These are phyloP conservation scores for Lachnellula subtilissima DNA, from an alignment of 2,329 filamentous ascomycete genomes.

Conservation along the genomic window DNA sequence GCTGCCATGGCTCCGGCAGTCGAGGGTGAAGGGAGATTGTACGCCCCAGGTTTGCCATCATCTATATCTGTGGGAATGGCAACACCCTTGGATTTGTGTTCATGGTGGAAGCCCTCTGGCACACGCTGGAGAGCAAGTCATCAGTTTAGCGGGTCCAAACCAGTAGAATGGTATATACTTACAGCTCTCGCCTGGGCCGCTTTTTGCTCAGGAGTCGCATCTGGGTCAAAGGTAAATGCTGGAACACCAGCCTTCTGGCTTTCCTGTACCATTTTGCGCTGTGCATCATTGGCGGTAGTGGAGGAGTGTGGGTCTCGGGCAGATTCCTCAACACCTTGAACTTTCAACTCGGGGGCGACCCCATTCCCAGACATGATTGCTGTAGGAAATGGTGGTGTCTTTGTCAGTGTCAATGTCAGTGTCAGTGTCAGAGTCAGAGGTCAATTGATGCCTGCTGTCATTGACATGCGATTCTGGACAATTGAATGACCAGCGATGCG, in stretches of 20 bases:
- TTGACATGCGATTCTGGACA: constrained; percentile 6
- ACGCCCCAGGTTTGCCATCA: constrained; percentile 61
- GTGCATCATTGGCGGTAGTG: constrained; percentile 65
- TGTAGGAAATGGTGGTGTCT: constrained; percentile 9
- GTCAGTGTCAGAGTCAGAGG: neutral
- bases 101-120: constrained; percentile 58
- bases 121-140: constrained; percentile 45
- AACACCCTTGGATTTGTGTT: constrained; percentile 57
- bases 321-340: constrained; percentile 74
- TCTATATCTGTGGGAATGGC: constrained; percentile 76
- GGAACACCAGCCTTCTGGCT: constrained; percentile 72
- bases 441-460: constrained; percentile 6
- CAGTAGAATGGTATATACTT: constrained; percentile 35
- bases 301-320: constrained; percentile 65
- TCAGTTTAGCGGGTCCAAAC: neutral
- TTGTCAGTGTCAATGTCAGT: neutral
- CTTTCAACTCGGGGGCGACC: constrained; percentile 64
- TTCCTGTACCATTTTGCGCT: constrained; percentile 70
- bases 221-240: constrained; percentile 81
- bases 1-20: constrained; percentile 63
- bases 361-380: constrained; percentile 23
- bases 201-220: constrained; percentile 81
- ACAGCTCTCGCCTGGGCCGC: constrained; percentile 72
- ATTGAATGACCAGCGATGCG: neutral
- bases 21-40: constrained; percentile 72